Evolutionary conservation across 78 protist species (phyloP).

Genomic region (Isochrysis galbana): DNA sequence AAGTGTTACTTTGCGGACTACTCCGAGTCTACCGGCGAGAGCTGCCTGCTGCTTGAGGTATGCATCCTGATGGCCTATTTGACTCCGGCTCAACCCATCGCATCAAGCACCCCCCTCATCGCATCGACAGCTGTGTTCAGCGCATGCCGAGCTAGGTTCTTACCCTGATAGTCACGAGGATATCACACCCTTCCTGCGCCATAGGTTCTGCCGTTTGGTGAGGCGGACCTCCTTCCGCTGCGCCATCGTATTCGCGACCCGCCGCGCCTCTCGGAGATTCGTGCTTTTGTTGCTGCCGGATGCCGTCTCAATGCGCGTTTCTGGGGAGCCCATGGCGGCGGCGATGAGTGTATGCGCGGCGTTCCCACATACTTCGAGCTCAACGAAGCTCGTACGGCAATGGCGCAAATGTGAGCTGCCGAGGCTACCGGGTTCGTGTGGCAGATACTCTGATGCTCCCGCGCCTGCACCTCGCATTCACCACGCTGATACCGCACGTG

Average conservation of each 20-base stretch:
- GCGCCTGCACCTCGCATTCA: no score
- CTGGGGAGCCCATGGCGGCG: neutral
- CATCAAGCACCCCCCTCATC: no score
- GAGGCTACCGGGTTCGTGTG: no score
- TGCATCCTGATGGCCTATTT: neutral
- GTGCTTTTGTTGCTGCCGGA: neutral
- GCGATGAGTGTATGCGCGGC: no score
- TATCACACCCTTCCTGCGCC: no score
- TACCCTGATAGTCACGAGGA: no score
- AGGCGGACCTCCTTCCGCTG: constrained; percentile 2
- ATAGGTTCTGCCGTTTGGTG: no score
- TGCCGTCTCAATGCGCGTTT: neutral
- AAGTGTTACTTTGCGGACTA: neutral
- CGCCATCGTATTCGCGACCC: neutral
- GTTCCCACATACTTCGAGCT: neutral
- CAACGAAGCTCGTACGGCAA: neutral
- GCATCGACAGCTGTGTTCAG: no score
- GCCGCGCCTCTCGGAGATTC: neutral
- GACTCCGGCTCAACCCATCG: no score
- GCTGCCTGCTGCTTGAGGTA: neutral
- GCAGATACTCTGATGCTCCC: no score
- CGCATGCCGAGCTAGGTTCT: no score
- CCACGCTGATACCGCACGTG: no score
- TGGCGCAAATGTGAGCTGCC: neutral
- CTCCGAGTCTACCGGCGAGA: neutral